Evolutionary conservation across 768 basidiomycete species (phyloP).

Genomic region (Collybiopsis confluens): DNA sequence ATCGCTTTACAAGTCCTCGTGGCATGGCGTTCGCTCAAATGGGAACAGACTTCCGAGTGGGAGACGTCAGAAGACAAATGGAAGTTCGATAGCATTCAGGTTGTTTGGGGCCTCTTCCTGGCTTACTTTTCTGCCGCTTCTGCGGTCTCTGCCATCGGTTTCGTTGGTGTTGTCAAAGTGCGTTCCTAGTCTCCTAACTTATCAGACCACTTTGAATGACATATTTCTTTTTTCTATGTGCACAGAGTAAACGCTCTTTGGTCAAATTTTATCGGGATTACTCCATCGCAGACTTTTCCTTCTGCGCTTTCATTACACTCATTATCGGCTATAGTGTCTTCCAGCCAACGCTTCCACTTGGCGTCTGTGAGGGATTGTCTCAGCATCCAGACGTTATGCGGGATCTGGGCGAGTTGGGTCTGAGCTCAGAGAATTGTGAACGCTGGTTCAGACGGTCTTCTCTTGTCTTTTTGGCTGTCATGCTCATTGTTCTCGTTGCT

Average conservation of each 20-base stretch:
- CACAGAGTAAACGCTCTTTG: constrained; percentile 55
- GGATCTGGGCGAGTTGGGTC: constrained; percentile 63
- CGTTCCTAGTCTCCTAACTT: constrained; percentile 14
- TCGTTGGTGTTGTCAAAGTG: constrained; percentile 69
- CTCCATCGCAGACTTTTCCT: constrained; percentile 73
- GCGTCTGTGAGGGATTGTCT: constrained; percentile 71
- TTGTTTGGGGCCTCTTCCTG: constrained; percentile 60
- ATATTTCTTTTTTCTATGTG: neutral
- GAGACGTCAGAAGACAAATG: constrained; percentile 35
- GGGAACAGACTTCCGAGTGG: constrained; percentile 47
- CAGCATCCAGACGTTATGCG: constrained; percentile 73
- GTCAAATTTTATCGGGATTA: constrained; percentile 82
- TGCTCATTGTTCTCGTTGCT: constrained; percentile 59
- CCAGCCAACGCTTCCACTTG: constrained; percentile 47
- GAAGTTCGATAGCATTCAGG: constrained; percentile 39
- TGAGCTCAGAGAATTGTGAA: constrained; percentile 79
- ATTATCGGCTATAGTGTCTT: constrained; percentile 58
- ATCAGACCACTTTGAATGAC: constrained; percentile 7
- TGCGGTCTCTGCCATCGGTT: constrained; percentile 58
- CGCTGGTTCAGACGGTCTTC: constrained; percentile 69
- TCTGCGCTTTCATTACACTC: constrained; percentile 56
- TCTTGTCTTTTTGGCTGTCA: constrained; percentile 50
- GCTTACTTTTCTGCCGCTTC: constrained; percentile 66
- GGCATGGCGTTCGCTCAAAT: constrained; percentile 33
- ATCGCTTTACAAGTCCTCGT: constrained; percentile 33